phyloP scores from a whole-genome alignment of 139 green algal species.

The Auxenochlorella pyrenoidosa region DNA sequence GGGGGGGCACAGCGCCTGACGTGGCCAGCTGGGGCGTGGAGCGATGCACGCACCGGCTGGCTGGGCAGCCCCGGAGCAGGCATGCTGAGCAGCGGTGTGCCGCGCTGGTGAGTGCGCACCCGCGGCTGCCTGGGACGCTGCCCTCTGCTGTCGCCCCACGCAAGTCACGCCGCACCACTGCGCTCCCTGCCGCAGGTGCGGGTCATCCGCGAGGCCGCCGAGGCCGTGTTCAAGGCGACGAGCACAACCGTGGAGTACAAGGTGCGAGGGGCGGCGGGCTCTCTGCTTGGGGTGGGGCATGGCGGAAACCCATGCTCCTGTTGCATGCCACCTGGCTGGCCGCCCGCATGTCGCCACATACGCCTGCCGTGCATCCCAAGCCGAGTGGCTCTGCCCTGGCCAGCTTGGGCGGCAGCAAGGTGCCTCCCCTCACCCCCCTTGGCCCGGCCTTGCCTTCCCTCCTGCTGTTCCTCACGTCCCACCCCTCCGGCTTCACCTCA shows the following conservation, averaged over 20 bases:
- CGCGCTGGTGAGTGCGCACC: not conserved
- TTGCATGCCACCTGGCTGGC: no score
- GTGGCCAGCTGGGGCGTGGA: no score
- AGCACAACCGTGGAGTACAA: constrained; percentile 60
- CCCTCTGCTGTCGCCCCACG: no score
- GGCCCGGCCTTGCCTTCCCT: no score
- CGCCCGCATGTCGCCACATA: no score
- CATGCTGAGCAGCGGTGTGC: not conserved
- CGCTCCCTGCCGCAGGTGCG: not conserved
- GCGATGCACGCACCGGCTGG: no score
- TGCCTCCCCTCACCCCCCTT: no score
- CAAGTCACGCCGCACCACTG: not conserved
- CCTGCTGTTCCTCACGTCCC: not conserved
- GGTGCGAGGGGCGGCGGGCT: constrained; percentile 35
- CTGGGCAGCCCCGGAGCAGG: not conserved
- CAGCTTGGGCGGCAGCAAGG: no score
- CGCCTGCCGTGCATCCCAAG: not conserved
- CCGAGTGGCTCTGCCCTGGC: no score
- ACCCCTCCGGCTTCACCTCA: not conserved
- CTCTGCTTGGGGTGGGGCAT: no score
- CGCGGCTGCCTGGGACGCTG: not conserved
- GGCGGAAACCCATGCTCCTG: no score
- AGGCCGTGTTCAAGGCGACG: constrained; percentile 52
- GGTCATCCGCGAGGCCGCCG: constrained; percentile 58
- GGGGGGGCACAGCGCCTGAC: no score